Evolutionary conservation across 116 monocot species (phyloP), one percentile per base, ranked within the genome.

Genomic region (Iris pallida): DNA sequence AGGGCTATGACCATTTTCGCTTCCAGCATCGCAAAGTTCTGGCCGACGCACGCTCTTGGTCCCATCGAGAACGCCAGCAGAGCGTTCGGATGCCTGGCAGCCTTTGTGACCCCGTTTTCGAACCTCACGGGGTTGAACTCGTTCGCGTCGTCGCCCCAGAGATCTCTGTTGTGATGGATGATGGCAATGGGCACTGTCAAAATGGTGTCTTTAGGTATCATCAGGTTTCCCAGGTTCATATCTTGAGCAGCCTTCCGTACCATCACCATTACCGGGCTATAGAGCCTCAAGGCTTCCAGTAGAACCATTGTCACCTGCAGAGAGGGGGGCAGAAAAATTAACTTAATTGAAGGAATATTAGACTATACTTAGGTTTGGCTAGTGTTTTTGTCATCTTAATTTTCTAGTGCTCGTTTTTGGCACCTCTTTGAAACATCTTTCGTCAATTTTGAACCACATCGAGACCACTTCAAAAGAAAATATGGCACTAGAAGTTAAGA

Each of bases 11-110:
- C 84, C 1, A 61, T 61, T 74, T 84, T 90, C 0, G 84, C 86
- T 65, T 90, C 90, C 20, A 84, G 13, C 80, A 90, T 74, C 0
- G 90, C 90, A 57, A 90, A 86, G 63, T 74, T 84, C 64, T 86
- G 83, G 12, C 90, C 86, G 0, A 90, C 62, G 48, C 90, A 90
- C 0, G 81, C 48, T 63, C 90, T 81, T 11, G 90, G 83, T 4
- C 90, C 90, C 8, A 72, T 44, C 0, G 81, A 83, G 71, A 90
- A 90, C 1, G 81, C 19, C 0, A 86, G 42, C 4, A 86, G 12
- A 8, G 83, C 86, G 40, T 79, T 81, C 5, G 90, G 90, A 69
- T 83, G 78, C 15, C 53, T 81, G 13, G 86, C 72, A 6, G 90
- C 86, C 48, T 65, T 81, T 5, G 65, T 44, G 8, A 77, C 43